A percentile compares a stretch with the other conserved stretches of the same genome.
Conservation (phyloP, 306 rosid species). For the Vigna unguiculata region DNA sequence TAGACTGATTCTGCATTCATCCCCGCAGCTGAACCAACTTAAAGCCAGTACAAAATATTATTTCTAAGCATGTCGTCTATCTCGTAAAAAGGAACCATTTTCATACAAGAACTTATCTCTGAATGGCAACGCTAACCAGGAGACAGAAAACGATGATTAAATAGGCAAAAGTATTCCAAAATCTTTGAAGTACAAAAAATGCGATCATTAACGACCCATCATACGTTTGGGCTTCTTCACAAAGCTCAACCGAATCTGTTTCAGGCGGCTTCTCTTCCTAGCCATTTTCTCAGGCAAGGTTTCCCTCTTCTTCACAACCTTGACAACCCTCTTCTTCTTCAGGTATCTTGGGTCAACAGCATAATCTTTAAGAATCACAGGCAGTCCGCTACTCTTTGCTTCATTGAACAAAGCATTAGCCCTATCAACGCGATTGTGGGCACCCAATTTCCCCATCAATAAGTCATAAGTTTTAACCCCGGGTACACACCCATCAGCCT, state of each 20-base stretch:
- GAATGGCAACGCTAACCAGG: slow-evolving; percentile 16
- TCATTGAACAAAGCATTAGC: slow-evolving; percentile 73
- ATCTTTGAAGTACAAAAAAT: slow-evolving; percentile 21
- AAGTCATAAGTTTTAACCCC: slow-evolving; percentile 74
- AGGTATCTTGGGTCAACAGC: slow-evolving; percentile 60
- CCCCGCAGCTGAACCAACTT: neutral
- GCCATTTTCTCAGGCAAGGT: slow-evolving; percentile 92
- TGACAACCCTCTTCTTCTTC: slow-evolving; percentile 56
- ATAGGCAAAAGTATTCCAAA: slow-evolving; percentile 40
- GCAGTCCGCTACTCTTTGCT: slow-evolving; percentile 53
- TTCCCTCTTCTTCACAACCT: slow-evolving; percentile 69
- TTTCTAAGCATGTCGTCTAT: neutral
- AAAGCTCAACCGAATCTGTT: slow-evolving; percentile 79
- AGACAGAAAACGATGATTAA: slow-evolving; percentile 40
- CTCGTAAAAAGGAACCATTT: neutral
- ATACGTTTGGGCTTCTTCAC: slow-evolving; percentile 70
- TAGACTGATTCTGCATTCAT: neutral
- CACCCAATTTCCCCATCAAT: slow-evolving; percentile 71
- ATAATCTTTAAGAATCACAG: slow-evolving; percentile 59
- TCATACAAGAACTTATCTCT: slow-evolving; percentile 6
- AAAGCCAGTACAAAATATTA: neutral
- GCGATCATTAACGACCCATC: slow-evolving; percentile 55
- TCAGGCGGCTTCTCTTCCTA: slow-evolving; percentile 85
- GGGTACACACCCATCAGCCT: slow-evolving; percentile 72
- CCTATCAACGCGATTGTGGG: slow-evolving; percentile 64